Percentiles rank a stretch among this genome's conserved stretches.
phyloP scores from a whole-genome alignment of 2,329 filamentous ascomycete species.

The Fusarium sp. region DNA sequence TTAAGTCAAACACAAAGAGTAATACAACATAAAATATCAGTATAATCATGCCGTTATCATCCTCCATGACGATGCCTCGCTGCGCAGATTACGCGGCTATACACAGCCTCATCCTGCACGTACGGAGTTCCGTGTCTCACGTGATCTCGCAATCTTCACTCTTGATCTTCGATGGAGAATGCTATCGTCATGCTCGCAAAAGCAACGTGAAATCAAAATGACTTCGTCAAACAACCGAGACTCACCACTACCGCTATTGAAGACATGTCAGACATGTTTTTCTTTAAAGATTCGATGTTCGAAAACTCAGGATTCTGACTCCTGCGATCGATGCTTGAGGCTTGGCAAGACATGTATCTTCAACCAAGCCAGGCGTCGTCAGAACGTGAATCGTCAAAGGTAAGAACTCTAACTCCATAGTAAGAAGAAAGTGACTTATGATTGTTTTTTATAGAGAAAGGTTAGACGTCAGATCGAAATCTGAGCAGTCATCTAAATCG shows the following conservation, averaged over 20 bases:
- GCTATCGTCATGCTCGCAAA: background rate
- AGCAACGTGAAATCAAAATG: constrained; percentile 7
- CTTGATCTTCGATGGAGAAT: background rate
- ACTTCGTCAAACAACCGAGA: background rate
- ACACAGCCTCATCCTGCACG: constrained; percentile 4
- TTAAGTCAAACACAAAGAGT: rapidly evolving
- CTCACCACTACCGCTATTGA: constrained; percentile 9
- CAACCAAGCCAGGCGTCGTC: constrained; percentile 41
- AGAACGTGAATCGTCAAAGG: constrained; percentile 18
- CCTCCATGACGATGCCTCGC: background rate
- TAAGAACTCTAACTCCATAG: background rate
- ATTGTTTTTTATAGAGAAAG: background rate
- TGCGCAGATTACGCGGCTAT: constrained; percentile 1
- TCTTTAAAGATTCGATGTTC: constrained; percentile 46
- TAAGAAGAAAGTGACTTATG: rapidly evolving
- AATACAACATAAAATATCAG: background rate
- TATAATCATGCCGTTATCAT: background rate
- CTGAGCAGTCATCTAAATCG: constrained; percentile 12
- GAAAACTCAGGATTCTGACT: constrained; percentile 43
- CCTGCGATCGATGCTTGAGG: constrained; percentile 47
- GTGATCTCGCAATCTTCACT: background rate
- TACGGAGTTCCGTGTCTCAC: constrained; percentile 2
- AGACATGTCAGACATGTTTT: constrained; percentile 48
- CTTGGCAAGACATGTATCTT: constrained; percentile 47
- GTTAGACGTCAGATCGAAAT: background rate